Percentiles rank a stretch among this genome's conserved stretches.
These are phyloP conservation scores for Ceratocystis cubensis DNA, from an alignment of 2,329 filamentous ascomycete species.

Conservation along the genomic window DNA sequence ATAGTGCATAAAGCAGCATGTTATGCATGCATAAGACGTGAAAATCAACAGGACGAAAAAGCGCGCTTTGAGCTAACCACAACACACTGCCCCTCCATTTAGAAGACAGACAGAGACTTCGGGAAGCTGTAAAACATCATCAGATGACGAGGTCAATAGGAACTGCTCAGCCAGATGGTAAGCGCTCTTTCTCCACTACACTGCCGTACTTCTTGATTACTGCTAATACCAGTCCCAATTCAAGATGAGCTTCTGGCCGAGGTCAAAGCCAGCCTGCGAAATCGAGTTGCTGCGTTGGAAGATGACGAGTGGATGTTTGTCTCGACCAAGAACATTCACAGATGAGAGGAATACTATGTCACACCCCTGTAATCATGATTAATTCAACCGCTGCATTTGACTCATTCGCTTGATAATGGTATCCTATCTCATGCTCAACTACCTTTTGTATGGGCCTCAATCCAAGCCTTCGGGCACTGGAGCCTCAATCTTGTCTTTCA, in stretches of 20 bases:
- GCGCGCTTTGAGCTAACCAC: not conserved
- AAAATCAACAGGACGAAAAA: slow-evolving; percentile 24
- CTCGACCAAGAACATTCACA: slow-evolving; percentile 33
- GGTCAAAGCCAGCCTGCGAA: slow-evolving; percentile 55
- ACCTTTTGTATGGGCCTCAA: slow-evolving; percentile 27
- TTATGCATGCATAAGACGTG: not conserved
- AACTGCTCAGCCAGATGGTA: slow-evolving; percentile 53
- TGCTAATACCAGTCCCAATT: not conserved
- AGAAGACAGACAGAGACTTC: slow-evolving; percentile 49
- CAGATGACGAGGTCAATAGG: slow-evolving; percentile 41
- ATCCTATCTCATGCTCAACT: not conserved
- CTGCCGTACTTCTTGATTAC: not conserved
- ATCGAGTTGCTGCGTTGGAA: slow-evolving; percentile 59
- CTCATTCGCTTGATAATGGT: slow-evolving; percentile 1
- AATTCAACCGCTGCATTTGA: not conserved
- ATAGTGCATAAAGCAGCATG: not conserved
- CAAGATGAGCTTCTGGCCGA: slow-evolving; percentile 53
- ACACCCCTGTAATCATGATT: not conserved
- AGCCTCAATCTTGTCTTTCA: slow-evolving; percentile 35
- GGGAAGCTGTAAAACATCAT: slow-evolving; percentile 50
- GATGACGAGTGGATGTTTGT: slow-evolving; percentile 93
- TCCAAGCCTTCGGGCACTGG: slow-evolving; percentile 49
- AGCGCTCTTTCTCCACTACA: not conserved
- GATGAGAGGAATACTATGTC: not conserved
- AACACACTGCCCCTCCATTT: not conserved